Base-by-base conservation (phyloP, 768 basidiomycete species). In the Amanita molliuscula region DNA sequence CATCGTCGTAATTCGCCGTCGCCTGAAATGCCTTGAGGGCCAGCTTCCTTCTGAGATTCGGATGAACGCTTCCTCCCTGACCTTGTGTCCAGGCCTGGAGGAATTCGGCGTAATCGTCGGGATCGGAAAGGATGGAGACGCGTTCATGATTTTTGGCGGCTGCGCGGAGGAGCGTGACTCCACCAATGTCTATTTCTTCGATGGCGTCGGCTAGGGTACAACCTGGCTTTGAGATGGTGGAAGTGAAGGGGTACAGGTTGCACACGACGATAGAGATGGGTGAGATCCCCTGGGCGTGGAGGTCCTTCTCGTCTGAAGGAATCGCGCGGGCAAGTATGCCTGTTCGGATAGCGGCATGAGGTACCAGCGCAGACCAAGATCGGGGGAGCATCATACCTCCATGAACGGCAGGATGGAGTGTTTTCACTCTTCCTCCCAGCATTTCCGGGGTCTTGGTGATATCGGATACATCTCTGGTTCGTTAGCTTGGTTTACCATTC, bases 381-480 rank as follows among this genome's bases (percentile, higher is more conserved):
- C 13, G 21, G 31, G 47, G 31, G 42, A 25, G 7, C 28, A 36
- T 52, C 59, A 29, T 58, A 93, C 94, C 96, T 63, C 96, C 96
- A 59, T 99, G 96, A 16, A 99, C 91, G 10, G 88, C 93, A 41
- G 96, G 96, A 61, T 99, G 96, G 8, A 99, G 80, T 2, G 96
- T 99, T 72, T 99, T 98, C 50, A 98, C 96, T 58, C 96, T 76
- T 21, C 96, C 96, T 47, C 96, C 95, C 3, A 99, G 78, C 94
- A 99, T 98, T 67, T 99, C 96, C 4, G 96, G 95, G 0, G 93
- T 93, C 60, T 94, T 95, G 44, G 96, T 98, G 67, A 98, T 86
- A 62, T 90, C 86, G 4, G 95, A 89, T 48, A 99, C 93, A 77
- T 99, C 96, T 55, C 96, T 99, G 47, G 6, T 25, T 26, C 36